Evolutionary conservation across 441 rosid species (phyloP).

Genomic region (Erodium trifolium): DNA sequence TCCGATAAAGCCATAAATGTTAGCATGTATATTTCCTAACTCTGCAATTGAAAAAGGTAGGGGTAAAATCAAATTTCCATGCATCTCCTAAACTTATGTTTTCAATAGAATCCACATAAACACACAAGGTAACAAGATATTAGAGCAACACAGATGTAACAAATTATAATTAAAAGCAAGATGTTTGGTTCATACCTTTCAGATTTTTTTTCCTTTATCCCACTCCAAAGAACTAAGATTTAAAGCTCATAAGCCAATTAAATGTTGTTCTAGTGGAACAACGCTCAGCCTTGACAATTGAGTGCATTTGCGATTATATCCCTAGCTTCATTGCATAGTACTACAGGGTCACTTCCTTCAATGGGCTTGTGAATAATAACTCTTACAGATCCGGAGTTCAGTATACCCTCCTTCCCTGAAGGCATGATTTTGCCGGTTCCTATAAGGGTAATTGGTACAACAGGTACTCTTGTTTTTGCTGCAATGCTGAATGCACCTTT

Average conservation of each 20-base stretch:
- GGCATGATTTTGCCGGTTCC: conserved; percentile 95
- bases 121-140: not conserved
- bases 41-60: not conserved
- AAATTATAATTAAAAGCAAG: not conserved
- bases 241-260: conserved; percentile 8
- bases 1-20: not conserved
- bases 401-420: conserved; percentile 53
- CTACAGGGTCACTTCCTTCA: conserved; percentile 52
- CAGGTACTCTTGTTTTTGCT: conserved; percentile 68
- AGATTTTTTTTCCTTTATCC: conserved; percentile 13
- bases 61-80: not conserved
- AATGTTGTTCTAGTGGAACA: conserved; percentile 13
- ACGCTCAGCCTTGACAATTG: conserved; percentile 28
- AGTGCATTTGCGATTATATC: conserved; percentile 46
- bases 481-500: conserved; percentile 92
- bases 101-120: not conserved
- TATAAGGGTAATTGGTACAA: conserved; percentile 66
- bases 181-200: conserved; percentile 19
- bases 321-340: conserved; percentile 54
- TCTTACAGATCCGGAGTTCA: conserved; percentile 57
- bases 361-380: conserved; percentile 68
- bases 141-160: not conserved
- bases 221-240: conserved; percentile 6
- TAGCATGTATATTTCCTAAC: not conserved
- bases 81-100: conserved; percentile 3